These are phyloP conservation scores for Yamadazyma dendronema DNA, from an alignment of 1,139 yeast species.

Conservation along the genomic window DNA sequence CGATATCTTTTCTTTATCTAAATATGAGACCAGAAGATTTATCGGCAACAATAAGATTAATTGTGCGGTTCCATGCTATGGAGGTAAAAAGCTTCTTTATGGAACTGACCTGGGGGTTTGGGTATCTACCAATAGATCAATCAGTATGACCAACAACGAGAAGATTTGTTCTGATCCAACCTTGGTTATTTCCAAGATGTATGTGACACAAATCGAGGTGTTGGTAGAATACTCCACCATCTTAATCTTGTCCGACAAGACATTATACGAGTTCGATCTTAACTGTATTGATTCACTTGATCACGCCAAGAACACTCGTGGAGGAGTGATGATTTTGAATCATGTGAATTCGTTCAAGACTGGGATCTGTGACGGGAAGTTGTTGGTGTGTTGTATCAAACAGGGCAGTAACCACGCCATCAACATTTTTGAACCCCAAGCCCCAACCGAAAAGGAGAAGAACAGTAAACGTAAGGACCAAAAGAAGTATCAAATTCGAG, in stretches of 20 bases:
- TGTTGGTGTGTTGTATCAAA: slow-evolving; percentile 87
- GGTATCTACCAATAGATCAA: slow-evolving; percentile 61
- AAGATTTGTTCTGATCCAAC: slow-evolving; percentile 68
- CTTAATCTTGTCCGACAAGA: slow-evolving; percentile 79
- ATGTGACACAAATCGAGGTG: slow-evolving; percentile 87
- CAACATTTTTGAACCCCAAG: slow-evolving; percentile 78
- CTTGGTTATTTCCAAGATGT: slow-evolving; percentile 71
- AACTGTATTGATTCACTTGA: slow-evolving; percentile 66
- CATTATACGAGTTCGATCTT: slow-evolving; percentile 78
- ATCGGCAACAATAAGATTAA: slow-evolving; percentile 71
- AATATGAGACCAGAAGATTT: slow-evolving; percentile 72
- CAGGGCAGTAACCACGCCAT: slow-evolving; percentile 73
- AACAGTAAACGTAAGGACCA: slow-evolving; percentile 68
- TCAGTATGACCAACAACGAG: slow-evolving; percentile 43
- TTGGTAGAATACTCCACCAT: slow-evolving; percentile 88
- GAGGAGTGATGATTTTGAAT: slow-evolving; percentile 75
- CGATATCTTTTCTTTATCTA: slow-evolving; percentile 77
- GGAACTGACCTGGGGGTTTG: slow-evolving; percentile 94
- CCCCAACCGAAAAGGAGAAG: slow-evolving; percentile 53
- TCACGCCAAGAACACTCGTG: slow-evolving; percentile 64
- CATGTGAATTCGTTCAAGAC: slow-evolving; percentile 89
- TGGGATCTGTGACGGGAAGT: slow-evolving; percentile 87
- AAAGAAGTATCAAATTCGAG: slow-evolving; percentile 67
- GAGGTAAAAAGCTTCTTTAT: slow-evolving; percentile 84
- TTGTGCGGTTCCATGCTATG: slow-evolving; percentile 93